Base-by-base conservation (phyloP, 768 basidiomycete genomes). In the Boletus rubropictus region DNA sequence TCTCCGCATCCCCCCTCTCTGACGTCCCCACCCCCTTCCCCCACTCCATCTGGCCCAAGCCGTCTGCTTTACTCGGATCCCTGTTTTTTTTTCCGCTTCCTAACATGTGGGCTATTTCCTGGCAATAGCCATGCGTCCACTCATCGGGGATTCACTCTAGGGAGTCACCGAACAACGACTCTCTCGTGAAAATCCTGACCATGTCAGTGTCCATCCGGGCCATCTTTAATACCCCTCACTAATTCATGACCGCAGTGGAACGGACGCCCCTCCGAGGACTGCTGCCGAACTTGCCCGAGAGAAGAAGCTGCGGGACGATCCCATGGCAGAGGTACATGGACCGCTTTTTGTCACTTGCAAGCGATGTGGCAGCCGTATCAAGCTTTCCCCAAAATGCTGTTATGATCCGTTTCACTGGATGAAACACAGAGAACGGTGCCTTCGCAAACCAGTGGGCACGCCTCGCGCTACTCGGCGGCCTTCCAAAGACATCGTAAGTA, bases 351-450 rank as follows among this genome's bases (percentile, higher is more conserved):
- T 82, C 42, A 68, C 70, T 45, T 85, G 83, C 66, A 69, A 66
- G 51, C 72, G 72, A 43, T 86, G 84, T 62, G 69, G 72, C 31
- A 65, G 57, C 24, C 65, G 68, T 12, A 84, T 86, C 64, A 83
- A 83, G 60, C 76, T 86, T 22, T 85, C 83, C 14, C 63, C 71
- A 27, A 86, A 85, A 65, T 82, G 80, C 62, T 70, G 71, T 18
- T 86, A 75, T 54, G 84, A 86, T 55, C 72, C 74, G 25, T 77
- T 76, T 56, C 84, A 86, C 62, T 86, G 84, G 84, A 60, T 67
- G 37, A 81, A 76, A 53, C 84, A 86, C 57, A 72, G 78, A 27
- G 70, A 70, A 33, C 72, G 82, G 25, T 86, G 84, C 60, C 59
- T 78, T 44, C 79, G 74, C 64, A 75, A 72, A 49, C 51, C 64